These are phyloP conservation scores for Setomelanomma holmii DNA, from an alignment of 2,329 filamentous ascomycete species.

Conservation along the genomic window DNA sequence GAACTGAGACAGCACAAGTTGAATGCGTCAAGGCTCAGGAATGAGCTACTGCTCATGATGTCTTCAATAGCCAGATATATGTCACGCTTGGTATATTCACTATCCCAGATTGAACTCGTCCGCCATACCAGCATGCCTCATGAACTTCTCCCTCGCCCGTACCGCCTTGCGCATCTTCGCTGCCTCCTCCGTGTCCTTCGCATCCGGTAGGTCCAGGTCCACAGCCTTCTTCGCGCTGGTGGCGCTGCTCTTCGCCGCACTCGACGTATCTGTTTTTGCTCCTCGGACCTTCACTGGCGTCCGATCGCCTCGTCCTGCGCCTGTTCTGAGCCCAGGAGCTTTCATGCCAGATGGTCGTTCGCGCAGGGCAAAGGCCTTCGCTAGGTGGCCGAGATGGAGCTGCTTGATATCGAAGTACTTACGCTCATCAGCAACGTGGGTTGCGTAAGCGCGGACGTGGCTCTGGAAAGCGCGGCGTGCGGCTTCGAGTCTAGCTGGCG, in stretches of 20 bases:
- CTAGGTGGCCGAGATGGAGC: conserved; percentile 89
- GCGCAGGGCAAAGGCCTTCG: conserved; percentile 89
- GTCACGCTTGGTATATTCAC: neutral
- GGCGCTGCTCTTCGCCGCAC: conserved; percentile 39
- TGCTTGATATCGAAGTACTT: conserved; percentile 89
- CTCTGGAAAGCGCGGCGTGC: conserved; percentile 88
- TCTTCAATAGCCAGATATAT: neutral
- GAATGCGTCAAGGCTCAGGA: too few relatives aligned
- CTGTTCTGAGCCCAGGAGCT: conserved; percentile 59
- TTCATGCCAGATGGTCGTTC: conserved; percentile 85
- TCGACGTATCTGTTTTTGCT: conserved; percentile 44
- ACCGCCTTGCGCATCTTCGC: conserved; percentile 69
- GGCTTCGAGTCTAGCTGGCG: conserved; percentile 75
- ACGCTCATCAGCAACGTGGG: conserved; percentile 85
- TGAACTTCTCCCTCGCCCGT: conserved; percentile 52
- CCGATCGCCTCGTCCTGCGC: conserved; percentile 43
- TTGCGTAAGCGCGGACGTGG: conserved; percentile 93
- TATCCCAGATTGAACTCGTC: conserved; percentile 72
- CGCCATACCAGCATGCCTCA: conserved; percentile 61
- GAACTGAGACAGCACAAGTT: too few relatives aligned
- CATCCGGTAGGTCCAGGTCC: conserved; percentile 43
- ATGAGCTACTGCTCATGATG: too few relatives aligned
- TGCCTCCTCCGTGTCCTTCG: conserved; percentile 62
- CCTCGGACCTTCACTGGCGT: conserved; percentile 51
- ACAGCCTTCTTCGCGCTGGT: conserved; percentile 25